Percentiles rank a stretch among this genome's conserved stretches.
phyloP scores from a whole-genome alignment of 768 basidiomycete genomes.

The Pleurotus sapidus region DNA sequence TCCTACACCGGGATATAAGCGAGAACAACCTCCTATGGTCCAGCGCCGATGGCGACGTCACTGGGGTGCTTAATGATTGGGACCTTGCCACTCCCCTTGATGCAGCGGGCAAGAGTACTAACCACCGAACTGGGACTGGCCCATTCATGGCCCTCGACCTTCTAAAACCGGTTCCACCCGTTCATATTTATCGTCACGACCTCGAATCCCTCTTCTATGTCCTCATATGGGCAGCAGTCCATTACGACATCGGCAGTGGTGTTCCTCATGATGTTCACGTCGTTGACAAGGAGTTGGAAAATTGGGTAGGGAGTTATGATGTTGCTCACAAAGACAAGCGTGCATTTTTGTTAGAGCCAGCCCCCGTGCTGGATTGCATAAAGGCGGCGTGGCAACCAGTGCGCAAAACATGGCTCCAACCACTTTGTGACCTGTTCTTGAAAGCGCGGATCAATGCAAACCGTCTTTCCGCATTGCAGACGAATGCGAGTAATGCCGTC shows the following conservation, averaged over 20 bases:
- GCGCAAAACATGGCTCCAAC: background rate
- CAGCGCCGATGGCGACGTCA: background rate
- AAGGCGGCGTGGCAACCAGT: background rate
- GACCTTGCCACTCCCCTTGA: conserved; percentile 17
- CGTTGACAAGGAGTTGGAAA: background rate
- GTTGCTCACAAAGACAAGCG: background rate
- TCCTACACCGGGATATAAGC: conserved; percentile 30
- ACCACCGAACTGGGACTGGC: conserved; percentile 20
- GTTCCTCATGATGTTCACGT: background rate
- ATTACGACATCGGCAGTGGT: conserved; percentile 15
- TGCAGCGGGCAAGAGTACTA: conserved; percentile 1
- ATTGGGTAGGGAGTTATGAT: background rate
- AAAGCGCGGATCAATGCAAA: background rate
- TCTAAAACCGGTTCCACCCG: conserved; percentile 8
- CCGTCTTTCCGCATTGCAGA: too few relatives aligned
- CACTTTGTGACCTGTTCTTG: background rate
- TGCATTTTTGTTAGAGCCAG: background rate
- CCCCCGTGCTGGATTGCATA: background rate
- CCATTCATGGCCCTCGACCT: conserved; percentile 28
- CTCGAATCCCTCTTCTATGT: too few relatives aligned
- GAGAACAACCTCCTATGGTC: conserved; percentile 24
- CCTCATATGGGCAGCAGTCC: conserved; percentile 5
- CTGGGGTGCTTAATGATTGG: conserved; percentile 25
- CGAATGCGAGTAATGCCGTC: too few relatives aligned
- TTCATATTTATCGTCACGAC: too few relatives aligned